Evolutionary conservation across 768 basidiomycete genomes (phyloP).

Genomic region (Epithele typhae): DNA sequence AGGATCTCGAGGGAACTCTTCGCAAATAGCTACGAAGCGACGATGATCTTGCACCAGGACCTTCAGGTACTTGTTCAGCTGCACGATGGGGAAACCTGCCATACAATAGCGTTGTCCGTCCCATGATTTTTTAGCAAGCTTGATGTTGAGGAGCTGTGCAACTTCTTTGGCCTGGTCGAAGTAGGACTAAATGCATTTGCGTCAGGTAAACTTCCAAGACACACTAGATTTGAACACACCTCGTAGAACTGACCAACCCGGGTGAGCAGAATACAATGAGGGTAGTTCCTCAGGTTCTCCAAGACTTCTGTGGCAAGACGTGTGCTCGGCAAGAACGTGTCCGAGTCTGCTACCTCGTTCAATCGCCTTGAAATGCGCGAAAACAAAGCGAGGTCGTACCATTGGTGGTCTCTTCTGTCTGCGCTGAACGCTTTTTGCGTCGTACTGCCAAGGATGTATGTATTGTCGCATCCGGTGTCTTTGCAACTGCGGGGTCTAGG

Average conservation of each 20-base stretch:
- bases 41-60: conserved; percentile 77
- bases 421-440: no score
- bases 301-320: conserved; percentile 67
- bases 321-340: conserved; percentile 31
- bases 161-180: conserved; percentile 87
- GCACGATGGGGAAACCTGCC: conserved; percentile 87
- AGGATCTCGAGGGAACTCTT: conserved; percentile 69
- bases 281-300: conserved; percentile 68
- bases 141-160: conserved; percentile 73
- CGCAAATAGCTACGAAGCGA: conserved; percentile 88
- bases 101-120: conserved; percentile 66
- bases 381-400: no score
- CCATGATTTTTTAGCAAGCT: conserved; percentile 76
- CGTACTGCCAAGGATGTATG: no score
- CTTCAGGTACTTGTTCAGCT: conserved; percentile 86
- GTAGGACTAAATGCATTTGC: conserved; percentile 61
- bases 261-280: conserved; percentile 87
- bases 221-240: conserved; percentile 37
- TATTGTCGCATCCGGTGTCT: no score
- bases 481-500: no score
- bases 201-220: no score
- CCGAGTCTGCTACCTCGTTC: no score
- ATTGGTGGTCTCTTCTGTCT: no score
- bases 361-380: no score
- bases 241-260: conserved; percentile 96